Evolutionary conservation across 2,329 filamentous ascomycete species (phyloP), one percentile per base, ranked within the genome.

Genomic region (Purpureocillium takamizusanense): DNA sequence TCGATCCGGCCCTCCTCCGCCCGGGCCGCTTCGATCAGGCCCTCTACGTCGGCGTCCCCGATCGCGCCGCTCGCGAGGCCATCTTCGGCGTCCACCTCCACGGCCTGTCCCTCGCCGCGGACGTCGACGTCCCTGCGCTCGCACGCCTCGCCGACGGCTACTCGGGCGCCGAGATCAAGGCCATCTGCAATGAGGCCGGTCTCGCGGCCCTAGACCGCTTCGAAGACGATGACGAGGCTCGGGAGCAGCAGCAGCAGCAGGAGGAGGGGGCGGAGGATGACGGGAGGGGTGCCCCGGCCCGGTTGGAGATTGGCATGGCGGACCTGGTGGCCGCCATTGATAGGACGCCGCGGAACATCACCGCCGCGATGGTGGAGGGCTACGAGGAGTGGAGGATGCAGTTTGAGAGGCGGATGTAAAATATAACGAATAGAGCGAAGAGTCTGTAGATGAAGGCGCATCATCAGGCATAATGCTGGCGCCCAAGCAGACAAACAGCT

Each of bases 1-100:
- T 97, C 15, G 90, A 97, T 55, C 77, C 86, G 1, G 90, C 90
- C 1, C 71, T 97, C 27, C 76, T 95, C 54, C 78, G 90, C 1
- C 84, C 87, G 0, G 90, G 90, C 2, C 76, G 90, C 21, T 86
- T 97, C 57, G 87, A 94, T 52, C 76, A 83, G 47, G 72, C 88
- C 27, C 74, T 95, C 33, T 95, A 94, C 57, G 86, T 95, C 32
- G 84, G 86, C 0, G 83, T 86, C 4, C 90, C 90, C 0, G 81
- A 86, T 52, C 62, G 72, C 33, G 66, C 75, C 7, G 87, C 87
- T 0, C 74, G 90, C 8, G 76, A 74, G 52, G 83, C 87, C 46
- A 90, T 97, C 38, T 72, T 95, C 39, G 60, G 66, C 13, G 80
- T 86, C 37, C 78, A 83, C 53, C 74, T 80, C 1, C 65, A 67